Base-by-base conservation (phyloP, 805 yeast genomes). In the Saccharomycopsis fodiens region DNA sequence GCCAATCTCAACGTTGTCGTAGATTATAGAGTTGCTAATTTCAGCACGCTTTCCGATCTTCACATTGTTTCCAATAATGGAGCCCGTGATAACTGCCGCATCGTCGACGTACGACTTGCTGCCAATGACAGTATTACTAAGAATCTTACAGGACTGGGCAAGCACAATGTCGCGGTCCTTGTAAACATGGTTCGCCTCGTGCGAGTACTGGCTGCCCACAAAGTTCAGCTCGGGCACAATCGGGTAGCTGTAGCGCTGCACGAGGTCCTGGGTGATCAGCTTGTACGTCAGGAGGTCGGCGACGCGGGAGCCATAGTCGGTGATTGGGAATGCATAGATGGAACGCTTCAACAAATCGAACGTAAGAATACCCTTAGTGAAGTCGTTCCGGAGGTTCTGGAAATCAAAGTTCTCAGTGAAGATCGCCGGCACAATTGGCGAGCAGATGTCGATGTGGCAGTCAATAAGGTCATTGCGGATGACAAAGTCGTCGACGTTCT, bases 391-490 rank as follows among this genome's bases (percentile, higher is more conserved):
- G 52, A 91, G 68, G 43, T 76, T 69, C 62, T 91, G 96, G 62
- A 89, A 93, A 66, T 93, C 98, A 57, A 93, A 93, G 62, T 93
- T 91, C 58, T 93, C 98, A 57, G 87, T 95, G 67, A 91, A 93
- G 50, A 91, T 82, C 13, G 94, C 93, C 1, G 97, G 97, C 8
- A 93, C 96, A 54, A 82, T 87, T 2, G 95, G 87, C 4, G 97
- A 74, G 64, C 98, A 93, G 50, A 93, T 87, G 65, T 93, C 98
- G 45, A 93, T 88, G 60, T 85, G 93, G 62, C 98, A 93, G 67
- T 93, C 98, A 48, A 93, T 89, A 52, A 93, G 74, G 63, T 93
- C 97, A 62, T 93, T 93, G 59, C 96, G 77, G 47, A 93, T 70
- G 7, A 76, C 74, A 54, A 93, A 79, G 51, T 85, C 94, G 38